Evolutionary conservation across 164 flowering plant genomes (phyloP).

Genomic region (Liquidambar formosana): DNA sequence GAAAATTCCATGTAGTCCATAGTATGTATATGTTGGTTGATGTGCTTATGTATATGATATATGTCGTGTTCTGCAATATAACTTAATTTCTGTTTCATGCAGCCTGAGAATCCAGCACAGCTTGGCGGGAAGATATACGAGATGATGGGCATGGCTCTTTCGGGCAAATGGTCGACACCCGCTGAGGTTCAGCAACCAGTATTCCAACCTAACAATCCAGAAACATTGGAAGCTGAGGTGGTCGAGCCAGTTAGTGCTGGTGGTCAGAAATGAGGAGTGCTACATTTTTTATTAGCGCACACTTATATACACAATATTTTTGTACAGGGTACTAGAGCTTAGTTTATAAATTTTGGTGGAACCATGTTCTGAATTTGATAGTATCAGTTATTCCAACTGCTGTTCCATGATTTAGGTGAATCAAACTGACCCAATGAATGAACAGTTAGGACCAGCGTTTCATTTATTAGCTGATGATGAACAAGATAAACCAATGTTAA

Average conservation of each 20-base stretch:
- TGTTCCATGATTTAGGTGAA: too few species aligned
- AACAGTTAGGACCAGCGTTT: too few species aligned
- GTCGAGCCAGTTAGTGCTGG: constrained; percentile 72
- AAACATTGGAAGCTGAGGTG: constrained; percentile 70
- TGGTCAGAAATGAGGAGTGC: constrained; percentile 43
- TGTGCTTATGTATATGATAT: background rate
- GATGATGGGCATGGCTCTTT: constrained; percentile 89
- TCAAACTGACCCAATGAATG: too few species aligned
- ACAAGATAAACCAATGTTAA: too few species aligned
- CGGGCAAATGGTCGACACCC: constrained; percentile 62
- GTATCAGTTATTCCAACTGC: background rate
- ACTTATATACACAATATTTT: background rate
- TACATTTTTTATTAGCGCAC: too few species aligned
- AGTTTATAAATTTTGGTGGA: background rate
- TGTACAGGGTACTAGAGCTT: too few species aligned
- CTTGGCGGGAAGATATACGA: constrained; percentile 97
- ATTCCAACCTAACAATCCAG: constrained; percentile 16
- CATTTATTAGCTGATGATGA: too few species aligned
- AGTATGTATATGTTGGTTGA: background rate
- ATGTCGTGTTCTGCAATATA: background rate
- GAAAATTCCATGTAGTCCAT: background rate
- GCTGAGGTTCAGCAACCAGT: constrained; percentile 30
- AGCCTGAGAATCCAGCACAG: constrained; percentile 96
- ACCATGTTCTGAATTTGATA: background rate
- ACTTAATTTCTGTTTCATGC: constrained; percentile 24